Percentiles rank a stretch among this genome's conserved stretches.
Evolutionary conservation across 371 early-diverging fungal species (phyloP).

Genomic region (Paraphysoderma sedebokerense): DNA sequence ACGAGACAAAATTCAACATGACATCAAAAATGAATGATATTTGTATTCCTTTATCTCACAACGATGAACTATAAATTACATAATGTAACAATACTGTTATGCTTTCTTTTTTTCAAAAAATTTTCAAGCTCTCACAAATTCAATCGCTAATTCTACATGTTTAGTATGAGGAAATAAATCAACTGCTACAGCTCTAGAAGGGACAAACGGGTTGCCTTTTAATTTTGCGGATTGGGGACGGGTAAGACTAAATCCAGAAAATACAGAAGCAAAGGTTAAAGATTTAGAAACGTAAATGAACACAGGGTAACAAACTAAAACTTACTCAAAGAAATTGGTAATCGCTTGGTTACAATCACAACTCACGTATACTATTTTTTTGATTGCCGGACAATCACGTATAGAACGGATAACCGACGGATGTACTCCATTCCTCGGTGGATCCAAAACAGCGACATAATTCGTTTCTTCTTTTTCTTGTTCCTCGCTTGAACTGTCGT

Average conservation of each 20-base stretch:
- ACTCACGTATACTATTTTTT: conserved; percentile 48
- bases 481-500: too few relatives aligned
- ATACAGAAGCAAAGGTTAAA: conserved; percentile 12
- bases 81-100: too few relatives aligned
- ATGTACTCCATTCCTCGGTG: conserved; percentile 33
- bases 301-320: conserved; percentile 1
- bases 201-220: conserved; percentile 38
- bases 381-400: conserved; percentile 30
- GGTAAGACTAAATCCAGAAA: conserved; percentile 12
- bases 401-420: conserved; percentile 42
- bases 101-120: too few relatives aligned
- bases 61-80: too few relatives aligned
- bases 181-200: conserved; percentile 37
- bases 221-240: conserved; percentile 43
- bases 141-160: conserved; percentile 53
- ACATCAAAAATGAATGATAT: too few relatives aligned
- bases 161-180: conserved; percentile 69
- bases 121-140: too few relatives aligned
- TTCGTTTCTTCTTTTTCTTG: conserved; percentile 20
- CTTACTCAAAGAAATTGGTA: conserved; percentile 50
- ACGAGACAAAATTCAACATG: too few relatives aligned
- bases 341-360: conserved; percentile 47
- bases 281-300: background rate
- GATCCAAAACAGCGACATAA: conserved; percentile 52
- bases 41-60: too few relatives aligned